Percentiles rank a stretch among this genome's conserved stretches.
These are phyloP conservation scores for Lipomyces lipofer DNA, from an alignment of 805 yeast species.

Conservation along the genomic window DNA sequence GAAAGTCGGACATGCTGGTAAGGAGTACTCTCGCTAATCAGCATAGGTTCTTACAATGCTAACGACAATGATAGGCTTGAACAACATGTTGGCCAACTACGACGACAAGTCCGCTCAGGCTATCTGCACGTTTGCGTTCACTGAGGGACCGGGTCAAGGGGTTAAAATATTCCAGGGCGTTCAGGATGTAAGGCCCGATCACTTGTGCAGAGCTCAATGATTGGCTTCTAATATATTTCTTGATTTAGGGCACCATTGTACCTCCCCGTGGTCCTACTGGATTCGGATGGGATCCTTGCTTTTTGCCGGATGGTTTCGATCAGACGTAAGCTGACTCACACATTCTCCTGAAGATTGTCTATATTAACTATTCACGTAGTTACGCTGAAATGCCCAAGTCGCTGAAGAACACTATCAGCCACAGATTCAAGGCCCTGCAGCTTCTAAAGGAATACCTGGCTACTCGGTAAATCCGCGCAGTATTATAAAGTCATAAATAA, in stretches of 20 bases:
- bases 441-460: constrained; percentile 58
- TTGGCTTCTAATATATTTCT: not conserved
- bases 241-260: constrained; percentile 77
- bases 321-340: constrained; percentile 47
- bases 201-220: too few relatives aligned
- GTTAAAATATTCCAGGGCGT: constrained; percentile 80
- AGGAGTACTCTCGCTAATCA: too few relatives aligned
- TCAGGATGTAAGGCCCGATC: constrained; percentile 26
- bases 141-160: constrained; percentile 73
- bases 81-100: constrained; percentile 74
- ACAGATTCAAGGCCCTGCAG: constrained; percentile 79
- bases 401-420: constrained; percentile 79
- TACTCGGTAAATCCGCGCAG: constrained; percentile 14
- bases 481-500: too few relatives aligned
- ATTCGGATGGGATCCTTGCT: constrained; percentile 95
- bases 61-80: constrained; percentile 51
- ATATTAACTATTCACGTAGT: constrained; percentile 19
- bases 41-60: not conserved
- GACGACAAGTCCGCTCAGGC: constrained; percentile 86
- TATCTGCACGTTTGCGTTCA: constrained; percentile 87
- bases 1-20: constrained; percentile 61
- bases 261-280: constrained; percentile 70
- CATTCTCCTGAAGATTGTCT: not conserved
- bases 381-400: constrained; percentile 87
- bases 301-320: constrained; percentile 74